Conservation (phyloP, 1,284 basidiomycete species). For the Tilletia setariae region DNA sequence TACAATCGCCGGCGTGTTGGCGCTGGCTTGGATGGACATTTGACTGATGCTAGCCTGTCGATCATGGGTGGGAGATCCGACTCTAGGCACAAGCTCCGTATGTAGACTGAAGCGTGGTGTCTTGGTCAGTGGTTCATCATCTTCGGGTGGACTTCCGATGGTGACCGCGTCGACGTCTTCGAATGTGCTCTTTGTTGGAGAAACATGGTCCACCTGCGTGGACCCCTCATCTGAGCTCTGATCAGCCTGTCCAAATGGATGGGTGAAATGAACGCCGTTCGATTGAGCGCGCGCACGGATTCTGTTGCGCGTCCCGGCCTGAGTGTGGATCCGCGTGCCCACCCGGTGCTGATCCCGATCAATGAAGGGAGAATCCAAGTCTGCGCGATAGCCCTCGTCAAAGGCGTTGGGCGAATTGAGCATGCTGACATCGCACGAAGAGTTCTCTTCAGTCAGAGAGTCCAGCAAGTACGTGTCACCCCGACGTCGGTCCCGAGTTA, state of each 20-base stretch:
- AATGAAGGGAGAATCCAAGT: slow-evolving; percentile 18
- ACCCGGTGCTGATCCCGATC: slow-evolving; percentile 14
- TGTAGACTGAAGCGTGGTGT: slow-evolving; percentile 16
- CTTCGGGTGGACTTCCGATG: neutral
- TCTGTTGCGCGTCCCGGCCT: neutral
- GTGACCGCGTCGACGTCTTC: neutral
- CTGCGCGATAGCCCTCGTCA: slow-evolving; percentile 16
- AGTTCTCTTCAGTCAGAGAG: neutral
- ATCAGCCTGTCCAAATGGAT: neutral
- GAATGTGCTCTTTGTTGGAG: neutral
- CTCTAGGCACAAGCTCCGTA: slow-evolving; percentile 13
- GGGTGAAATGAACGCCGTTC: neutral
- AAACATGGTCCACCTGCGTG: neutral
- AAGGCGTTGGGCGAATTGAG: neutral
- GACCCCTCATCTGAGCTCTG: neutral
- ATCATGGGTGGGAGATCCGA: slow-evolving; percentile 14
- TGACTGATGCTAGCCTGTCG: neutral
- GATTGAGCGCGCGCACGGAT: neutral
- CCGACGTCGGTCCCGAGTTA: neutral
- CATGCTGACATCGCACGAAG: neutral
- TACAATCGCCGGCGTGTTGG: neutral
- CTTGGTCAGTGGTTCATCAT: neutral
- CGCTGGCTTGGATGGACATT: neutral
- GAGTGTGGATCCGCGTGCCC: slow-evolving; percentile 18
- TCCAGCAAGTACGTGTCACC: neutral